These are phyloP conservation scores for Isochrysis galbana DNA, from an alignment of 78 protist species.

Conservation along the genomic window DNA sequence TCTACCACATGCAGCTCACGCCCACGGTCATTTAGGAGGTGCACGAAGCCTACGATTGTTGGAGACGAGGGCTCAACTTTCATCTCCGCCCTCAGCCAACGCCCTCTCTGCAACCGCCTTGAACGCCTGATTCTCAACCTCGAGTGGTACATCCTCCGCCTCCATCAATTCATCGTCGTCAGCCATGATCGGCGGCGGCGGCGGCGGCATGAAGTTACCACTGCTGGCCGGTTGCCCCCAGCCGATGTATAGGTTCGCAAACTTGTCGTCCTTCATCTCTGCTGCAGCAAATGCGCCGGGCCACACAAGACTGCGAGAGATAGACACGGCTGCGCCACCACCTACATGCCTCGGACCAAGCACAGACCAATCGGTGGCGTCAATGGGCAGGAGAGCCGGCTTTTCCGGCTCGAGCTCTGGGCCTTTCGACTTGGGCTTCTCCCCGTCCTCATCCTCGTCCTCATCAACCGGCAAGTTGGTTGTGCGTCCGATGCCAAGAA, in stretches of 20 bases:
- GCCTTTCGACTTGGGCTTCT: background rate
- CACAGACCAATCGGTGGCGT: background rate
- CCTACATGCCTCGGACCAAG: background rate
- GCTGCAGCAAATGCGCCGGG: background rate
- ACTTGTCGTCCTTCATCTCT: background rate
- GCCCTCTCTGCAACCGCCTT: background rate
- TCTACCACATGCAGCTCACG: no score
- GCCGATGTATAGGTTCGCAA: background rate
- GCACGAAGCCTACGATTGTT: no score
- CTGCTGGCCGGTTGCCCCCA: background rate
- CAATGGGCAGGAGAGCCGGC: background rate
- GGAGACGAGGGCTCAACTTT: no score
- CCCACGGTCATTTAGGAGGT: no score
- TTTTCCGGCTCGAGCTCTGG: background rate
- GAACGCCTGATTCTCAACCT: background rate
- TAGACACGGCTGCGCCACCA: background rate
- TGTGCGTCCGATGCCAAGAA: background rate
- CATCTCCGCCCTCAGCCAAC: no score
- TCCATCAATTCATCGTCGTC: background rate
- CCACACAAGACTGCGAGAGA: background rate
- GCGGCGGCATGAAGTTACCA: background rate
- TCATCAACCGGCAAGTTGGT: background rate
- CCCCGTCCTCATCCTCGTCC: background rate
- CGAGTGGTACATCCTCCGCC: background rate
- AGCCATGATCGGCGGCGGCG: background rate